Conservation (phyloP, 2,329 filamentous ascomycete species). For the Colletotrichum sp. region DNA sequence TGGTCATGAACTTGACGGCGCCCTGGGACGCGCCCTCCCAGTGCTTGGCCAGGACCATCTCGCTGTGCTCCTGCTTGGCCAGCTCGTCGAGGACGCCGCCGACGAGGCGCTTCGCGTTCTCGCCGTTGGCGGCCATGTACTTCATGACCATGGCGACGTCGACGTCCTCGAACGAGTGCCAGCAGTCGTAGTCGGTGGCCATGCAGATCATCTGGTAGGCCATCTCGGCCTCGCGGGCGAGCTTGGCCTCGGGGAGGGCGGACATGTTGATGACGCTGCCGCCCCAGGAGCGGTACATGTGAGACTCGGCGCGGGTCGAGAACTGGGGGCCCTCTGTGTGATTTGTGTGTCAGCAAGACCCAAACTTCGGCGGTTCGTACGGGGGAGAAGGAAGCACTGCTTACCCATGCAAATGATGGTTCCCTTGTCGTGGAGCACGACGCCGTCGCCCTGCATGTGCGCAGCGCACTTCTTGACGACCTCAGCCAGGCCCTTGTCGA, state of each 20-base stretch:
- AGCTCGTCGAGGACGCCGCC: conserved; percentile 88
- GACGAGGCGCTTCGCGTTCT: conserved; percentile 86
- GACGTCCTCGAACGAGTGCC: conserved; percentile 83
- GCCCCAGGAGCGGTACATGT: conserved; percentile 94
- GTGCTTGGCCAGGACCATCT: conserved; percentile 82
- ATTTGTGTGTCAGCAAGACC: neutral
- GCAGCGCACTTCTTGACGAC: conserved; percentile 80
- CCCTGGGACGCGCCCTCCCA: conserved; percentile 78
- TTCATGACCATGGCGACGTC: conserved; percentile 97
- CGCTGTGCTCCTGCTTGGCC: conserved; percentile 75
- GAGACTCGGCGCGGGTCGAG: conserved; percentile 92
- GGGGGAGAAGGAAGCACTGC: conserved; percentile 25
- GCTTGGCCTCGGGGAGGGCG: conserved; percentile 91
- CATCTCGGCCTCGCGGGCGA: conserved; percentile 94
- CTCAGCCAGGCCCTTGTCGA: conserved; percentile 78
- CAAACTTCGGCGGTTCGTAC: neutral
- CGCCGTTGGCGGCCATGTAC: conserved; percentile 91
- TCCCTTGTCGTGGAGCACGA: conserved; percentile 83
- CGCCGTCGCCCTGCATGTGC: conserved; percentile 80
- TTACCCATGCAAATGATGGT: conserved; percentile 90
- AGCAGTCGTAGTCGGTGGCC: conserved; percentile 99
- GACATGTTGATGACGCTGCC: conserved; percentile 99
- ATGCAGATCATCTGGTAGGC: conserved; percentile 99
- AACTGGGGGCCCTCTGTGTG: conserved; percentile 91
- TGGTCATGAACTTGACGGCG: conserved; percentile 82